Base-by-base conservation (phyloP, 1,139 yeast genomes). In the Taphrina populina region DNA sequence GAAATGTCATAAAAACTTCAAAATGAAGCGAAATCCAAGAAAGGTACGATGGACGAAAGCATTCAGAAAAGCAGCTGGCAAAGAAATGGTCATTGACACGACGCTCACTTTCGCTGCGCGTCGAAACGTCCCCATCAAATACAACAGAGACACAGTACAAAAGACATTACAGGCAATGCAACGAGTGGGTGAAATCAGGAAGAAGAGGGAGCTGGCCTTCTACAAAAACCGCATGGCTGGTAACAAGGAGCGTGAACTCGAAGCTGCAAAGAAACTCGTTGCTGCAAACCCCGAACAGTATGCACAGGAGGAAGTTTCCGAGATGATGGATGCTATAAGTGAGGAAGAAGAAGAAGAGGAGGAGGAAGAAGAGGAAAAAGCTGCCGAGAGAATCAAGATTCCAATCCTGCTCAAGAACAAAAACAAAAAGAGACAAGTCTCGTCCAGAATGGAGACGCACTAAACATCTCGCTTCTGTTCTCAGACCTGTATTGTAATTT, bases 161-260 rank as follows among this genome's bases (percentile, higher is more conserved):
- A 87, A 95, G 58, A 92, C 98, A 8, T 79, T 92, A 73, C 84
- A 80, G 75, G 96, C 96, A 56, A 92, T 92, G 98, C 78, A 87
- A 58, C 83, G 97, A 74, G 84, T 94, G 61, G 96, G 92, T 71
- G 95, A 88, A 74, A 92, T 92, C 71, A 83, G 98, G 77, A 84
- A 81, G 70, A 88, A 83, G 79, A 84, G 99, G 77, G 98, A 94
- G 74, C 80, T 95, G 69, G 96, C 97, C 32, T 92, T 92, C 88
- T 92, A 88, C 77, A 90, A 88, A 88, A 88, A 90, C 75, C 87
- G 98, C 82, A 92, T 92, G 99, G 87, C 86, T 74, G 97, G 96
- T 63, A 92, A 94, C 75, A 84, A 83, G 73, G 96, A 86, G 65
- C 81, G 82, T 71, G 84, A 85, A 70, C 76, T 88, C 68, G 88